These are phyloP conservation scores for Diversispora eburnea DNA, from an alignment of 192 early-diverging fungal species.

Conservation along the genomic window DNA sequence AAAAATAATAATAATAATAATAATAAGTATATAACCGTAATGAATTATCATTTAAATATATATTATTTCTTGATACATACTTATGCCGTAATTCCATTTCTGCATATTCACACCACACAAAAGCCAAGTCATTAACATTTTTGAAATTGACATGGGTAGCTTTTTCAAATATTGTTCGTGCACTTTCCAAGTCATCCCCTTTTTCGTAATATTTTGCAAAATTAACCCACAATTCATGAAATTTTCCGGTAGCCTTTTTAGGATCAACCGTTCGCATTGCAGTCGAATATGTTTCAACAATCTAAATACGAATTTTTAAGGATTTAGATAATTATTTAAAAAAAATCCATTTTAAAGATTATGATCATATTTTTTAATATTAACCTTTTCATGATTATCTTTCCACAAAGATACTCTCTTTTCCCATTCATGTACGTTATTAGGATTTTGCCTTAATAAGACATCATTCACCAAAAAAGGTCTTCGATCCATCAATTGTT, in stretches of 20 bases:
- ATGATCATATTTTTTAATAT: not conserved
- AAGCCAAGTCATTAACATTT: conserved; percentile 78
- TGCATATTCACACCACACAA: conserved; percentile 88
- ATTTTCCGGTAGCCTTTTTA: conserved; percentile 72
- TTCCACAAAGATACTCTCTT: conserved; percentile 73
- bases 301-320: conserved; percentile 31
- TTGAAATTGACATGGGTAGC: conserved; percentile 80
- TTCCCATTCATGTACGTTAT: conserved; percentile 90
- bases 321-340: not conserved
- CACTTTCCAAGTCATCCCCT: conserved; percentile 53
- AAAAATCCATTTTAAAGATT: too few relatives aligned
- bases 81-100: conserved; percentile 76
- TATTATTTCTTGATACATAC: conserved; percentile 25
- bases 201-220: conserved; percentile 82
- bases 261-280: conserved; percentile 74
- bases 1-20: not conserved
- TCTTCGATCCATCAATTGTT: conserved; percentile 86
- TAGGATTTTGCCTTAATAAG: conserved; percentile 82
- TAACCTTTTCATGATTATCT: conserved; percentile 49
- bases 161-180: conserved; percentile 78
- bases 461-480: conserved; percentile 95
- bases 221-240: conserved; percentile 76
- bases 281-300: conserved; percentile 69
- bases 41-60: not conserved
- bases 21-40: not conserved